phyloP scores from a whole-genome alignment of 192 early-diverging fungal species.

The Linderina pennispora region DNA sequence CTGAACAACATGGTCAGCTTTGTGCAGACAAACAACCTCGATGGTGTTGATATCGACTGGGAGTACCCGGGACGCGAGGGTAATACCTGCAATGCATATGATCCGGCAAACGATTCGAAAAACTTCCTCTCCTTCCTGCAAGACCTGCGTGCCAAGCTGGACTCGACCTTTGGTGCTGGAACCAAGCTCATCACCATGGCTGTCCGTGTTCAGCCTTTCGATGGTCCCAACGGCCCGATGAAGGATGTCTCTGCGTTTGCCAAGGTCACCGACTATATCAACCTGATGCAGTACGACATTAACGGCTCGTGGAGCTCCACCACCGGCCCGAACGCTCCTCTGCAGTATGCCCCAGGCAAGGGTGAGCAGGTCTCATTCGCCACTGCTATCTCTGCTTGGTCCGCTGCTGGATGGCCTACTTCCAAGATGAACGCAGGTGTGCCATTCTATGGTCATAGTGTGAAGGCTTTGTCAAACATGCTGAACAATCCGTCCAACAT shows the following conservation, averaged over 20 bases:
- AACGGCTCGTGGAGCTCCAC: slow-evolving; percentile 45
- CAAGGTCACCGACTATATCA: slow-evolving; percentile 53
- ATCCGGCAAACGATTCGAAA: slow-evolving; percentile 48
- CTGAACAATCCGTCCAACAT: slow-evolving; percentile 3
- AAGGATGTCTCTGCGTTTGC: slow-evolving; percentile 49
- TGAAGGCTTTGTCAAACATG: slow-evolving; percentile 6
- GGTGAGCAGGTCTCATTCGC: slow-evolving; percentile 17
- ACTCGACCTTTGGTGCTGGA: slow-evolving; percentile 27
- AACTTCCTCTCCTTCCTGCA: slow-evolving; percentile 55
- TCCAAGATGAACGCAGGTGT: slow-evolving; percentile 50
- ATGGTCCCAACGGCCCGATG: slow-evolving; percentile 38
- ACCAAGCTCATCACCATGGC: slow-evolving; percentile 56
- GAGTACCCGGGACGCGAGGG: slow-evolving; percentile 58
- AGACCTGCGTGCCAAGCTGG: slow-evolving; percentile 51
- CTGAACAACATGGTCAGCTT: slow-evolving; percentile 27
- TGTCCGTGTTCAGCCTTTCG: slow-evolving; percentile 52
- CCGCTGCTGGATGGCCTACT: slow-evolving; percentile 46
- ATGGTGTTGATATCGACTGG: slow-evolving; percentile 61
- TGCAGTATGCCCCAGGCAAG: slow-evolving; percentile 9
- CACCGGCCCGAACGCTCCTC: slow-evolving; percentile 55
- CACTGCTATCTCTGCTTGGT: slow-evolving; percentile 46
- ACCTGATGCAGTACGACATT: slow-evolving; percentile 62
- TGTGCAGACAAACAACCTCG: slow-evolving; percentile 34
- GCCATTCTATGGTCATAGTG: slow-evolving; percentile 51
- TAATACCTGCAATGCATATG: slow-evolving; percentile 45